A percentile compares a stretch with the other conserved stretches of the same genome.
These are phyloP conservation scores for Didymellaceae sp. DNA, from an alignment of 2,329 filamentous ascomycete species.

Conservation along the genomic window DNA sequence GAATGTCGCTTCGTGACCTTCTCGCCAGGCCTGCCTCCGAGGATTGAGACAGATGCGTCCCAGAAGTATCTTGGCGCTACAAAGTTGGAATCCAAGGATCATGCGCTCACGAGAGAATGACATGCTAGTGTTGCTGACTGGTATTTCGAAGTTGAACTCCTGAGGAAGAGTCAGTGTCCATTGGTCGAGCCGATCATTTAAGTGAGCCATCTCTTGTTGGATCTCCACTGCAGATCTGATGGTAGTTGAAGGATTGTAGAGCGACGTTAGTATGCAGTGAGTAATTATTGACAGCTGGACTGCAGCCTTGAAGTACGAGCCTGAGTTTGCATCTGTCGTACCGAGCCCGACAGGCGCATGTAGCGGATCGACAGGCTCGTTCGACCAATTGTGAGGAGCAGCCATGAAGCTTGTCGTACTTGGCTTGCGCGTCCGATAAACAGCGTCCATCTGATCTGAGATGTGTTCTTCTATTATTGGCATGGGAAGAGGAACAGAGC, in stretches of 20 bases:
- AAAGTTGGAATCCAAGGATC: constrained; percentile 44
- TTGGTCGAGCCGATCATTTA: constrained; percentile 42
- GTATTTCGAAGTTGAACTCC: constrained; percentile 37
- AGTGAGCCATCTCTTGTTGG: constrained; percentile 42
- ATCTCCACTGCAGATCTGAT: constrained; percentile 41
- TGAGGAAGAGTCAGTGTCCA: constrained; percentile 43
- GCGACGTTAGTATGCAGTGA: constrained; percentile 41
- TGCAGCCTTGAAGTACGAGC: constrained; percentile 36
- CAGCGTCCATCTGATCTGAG: constrained; percentile 16
- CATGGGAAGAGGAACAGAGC: constrained; percentile 45
- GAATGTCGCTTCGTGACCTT: constrained; percentile 31
- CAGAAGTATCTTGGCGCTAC: constrained; percentile 50
- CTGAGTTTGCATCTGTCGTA: constrained; percentile 22
- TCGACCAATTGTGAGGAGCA: background rate
- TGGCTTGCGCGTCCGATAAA: constrained; percentile 13
- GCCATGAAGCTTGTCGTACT: constrained; percentile 7
- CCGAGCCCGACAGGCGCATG: constrained; percentile 4
- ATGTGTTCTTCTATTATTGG: constrained; percentile 31
- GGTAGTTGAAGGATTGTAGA: constrained; percentile 48
- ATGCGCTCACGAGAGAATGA: constrained; percentile 35
- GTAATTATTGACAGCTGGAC: constrained; percentile 43
- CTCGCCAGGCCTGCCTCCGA: constrained; percentile 29
- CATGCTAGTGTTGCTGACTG: background rate
- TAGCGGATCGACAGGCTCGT: constrained; percentile 3
- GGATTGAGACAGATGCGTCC: constrained; percentile 48